Evolutionary conservation across 345 rosid species (phyloP).

Genomic region (Erysimum cheiranthoides): DNA sequence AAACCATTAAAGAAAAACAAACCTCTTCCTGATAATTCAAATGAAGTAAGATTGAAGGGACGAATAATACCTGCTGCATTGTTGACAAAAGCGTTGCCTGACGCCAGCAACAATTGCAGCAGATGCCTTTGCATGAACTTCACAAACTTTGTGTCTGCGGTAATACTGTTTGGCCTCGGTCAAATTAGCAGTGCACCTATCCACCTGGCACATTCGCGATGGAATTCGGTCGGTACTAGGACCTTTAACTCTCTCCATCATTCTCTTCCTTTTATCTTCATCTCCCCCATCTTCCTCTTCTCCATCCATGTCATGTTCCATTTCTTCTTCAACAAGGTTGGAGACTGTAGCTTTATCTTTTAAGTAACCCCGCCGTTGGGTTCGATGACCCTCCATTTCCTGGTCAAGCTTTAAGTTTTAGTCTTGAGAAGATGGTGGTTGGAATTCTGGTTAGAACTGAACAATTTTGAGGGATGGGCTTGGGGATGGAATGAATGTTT

Average conservation of each 20-base stretch:
- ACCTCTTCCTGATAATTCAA: not conserved
- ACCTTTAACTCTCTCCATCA: conserved; percentile 35
- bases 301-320: conserved; percentile 47
- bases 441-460: conserved; percentile 5
- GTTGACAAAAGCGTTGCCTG: conserved; percentile 87
- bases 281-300: conserved; percentile 53
- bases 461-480: conserved; percentile 34
- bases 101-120: conserved; percentile 62
- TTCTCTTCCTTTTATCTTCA: conserved; percentile 48
- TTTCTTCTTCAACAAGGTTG: conserved; percentile 54
- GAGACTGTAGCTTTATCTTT: conserved; percentile 48
- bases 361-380: conserved; percentile 45
- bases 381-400: conserved; percentile 49
- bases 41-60: conserved; percentile 7
- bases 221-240: conserved; percentile 42
- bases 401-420: conserved; percentile 2
- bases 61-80: conserved; percentile 84
- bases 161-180: conserved; percentile 75
- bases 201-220: conserved; percentile 67
- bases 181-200: conserved; percentile 69
- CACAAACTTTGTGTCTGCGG: conserved; percentile 89
- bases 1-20: conserved; percentile 1
- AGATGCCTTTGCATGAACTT: conserved; percentile 77
- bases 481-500: conserved; percentile 33
- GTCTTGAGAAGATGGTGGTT: conserved; percentile 27